phyloP scores from a whole-genome alignment of 495 filamentous ascomycete genomes.

The Lasiosphaeria ovina region DNA sequence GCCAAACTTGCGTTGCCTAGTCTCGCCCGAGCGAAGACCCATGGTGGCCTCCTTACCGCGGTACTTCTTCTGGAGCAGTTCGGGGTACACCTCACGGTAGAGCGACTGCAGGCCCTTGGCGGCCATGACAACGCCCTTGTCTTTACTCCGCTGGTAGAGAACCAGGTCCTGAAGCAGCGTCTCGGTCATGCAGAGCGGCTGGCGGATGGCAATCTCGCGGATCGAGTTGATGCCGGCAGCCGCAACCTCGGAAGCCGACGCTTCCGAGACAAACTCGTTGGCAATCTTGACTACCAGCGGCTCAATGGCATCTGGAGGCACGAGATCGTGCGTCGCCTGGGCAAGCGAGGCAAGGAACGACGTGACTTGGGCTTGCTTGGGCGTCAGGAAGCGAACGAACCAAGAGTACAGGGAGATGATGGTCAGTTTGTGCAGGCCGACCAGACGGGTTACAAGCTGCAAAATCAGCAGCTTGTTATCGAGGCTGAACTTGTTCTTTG shows the following conservation, averaged over 20 bases:
- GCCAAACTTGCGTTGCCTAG: constrained; percentile 72
- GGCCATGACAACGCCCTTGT: constrained; percentile 97
- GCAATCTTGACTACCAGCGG: constrained; percentile 93
- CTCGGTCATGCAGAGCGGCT: constrained; percentile 92
- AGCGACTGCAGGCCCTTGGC: constrained; percentile 85
- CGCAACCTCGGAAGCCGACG: constrained; percentile 83
- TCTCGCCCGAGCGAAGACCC: constrained; percentile 65
- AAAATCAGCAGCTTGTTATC: constrained; percentile 86
- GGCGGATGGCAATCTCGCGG: constrained; percentile 85
- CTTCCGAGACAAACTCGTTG: constrained; percentile 97
- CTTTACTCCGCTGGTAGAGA: constrained; percentile 94
- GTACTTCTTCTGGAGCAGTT: constrained; percentile 86
- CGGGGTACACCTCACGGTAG: constrained; percentile 84
- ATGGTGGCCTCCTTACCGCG: constrained; percentile 92
- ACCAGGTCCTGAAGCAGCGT: constrained; percentile 95
- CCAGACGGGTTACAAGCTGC: constrained; percentile 83
- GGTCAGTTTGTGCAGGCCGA: constrained; percentile 85
- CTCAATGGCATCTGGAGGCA: constrained; percentile 91
- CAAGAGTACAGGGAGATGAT: constrained; percentile 62
- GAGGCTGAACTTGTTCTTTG: constrained; percentile 81
- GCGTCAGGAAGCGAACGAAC: constrained; percentile 88
- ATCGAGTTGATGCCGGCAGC: constrained; percentile 93
- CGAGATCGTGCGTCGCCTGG: constrained; percentile 84
- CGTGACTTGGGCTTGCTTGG: constrained; percentile 88
- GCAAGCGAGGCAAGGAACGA: constrained; percentile 91